phyloP scores from a whole-genome alignment of 305 asterid species.

The Andrographis paniculata region DNA sequence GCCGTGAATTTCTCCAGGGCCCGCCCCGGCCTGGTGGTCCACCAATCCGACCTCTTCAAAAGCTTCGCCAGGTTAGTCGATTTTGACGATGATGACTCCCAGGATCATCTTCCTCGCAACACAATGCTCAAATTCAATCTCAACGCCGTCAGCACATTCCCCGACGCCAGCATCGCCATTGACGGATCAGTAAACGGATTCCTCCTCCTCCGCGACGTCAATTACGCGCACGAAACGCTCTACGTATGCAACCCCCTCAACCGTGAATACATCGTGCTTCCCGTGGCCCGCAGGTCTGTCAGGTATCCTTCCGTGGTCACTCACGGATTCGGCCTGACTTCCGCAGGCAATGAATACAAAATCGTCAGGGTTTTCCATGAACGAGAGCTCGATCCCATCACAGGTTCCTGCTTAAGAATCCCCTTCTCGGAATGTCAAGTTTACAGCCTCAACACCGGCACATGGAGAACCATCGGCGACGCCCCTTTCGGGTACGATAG shows the following conservation, averaged over 20 bases:
- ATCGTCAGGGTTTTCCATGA: background rate
- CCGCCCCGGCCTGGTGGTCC: slow-evolving; percentile 1
- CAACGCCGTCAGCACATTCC: background rate
- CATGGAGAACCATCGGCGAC: background rate
- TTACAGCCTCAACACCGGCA: background rate
- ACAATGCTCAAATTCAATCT: background rate
- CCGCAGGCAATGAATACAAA: background rate
- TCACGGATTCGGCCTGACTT: background rate
- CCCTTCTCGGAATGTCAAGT: background rate
- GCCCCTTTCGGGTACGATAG: background rate
- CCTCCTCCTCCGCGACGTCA: background rate
- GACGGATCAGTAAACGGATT: background rate
- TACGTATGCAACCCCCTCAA: background rate
- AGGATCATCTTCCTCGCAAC: background rate
- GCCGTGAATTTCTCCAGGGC: background rate
- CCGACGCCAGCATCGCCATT: background rate
- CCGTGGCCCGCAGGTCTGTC: background rate
- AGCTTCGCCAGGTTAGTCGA: background rate
- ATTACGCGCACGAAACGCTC: background rate
- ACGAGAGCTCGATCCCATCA: background rate
- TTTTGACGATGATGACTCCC: background rate
- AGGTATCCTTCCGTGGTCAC: background rate
- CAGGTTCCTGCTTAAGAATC: background rate
- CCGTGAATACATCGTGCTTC: background rate
- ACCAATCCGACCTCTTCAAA: background rate